Evolutionary conservation across 2,329 filamentous ascomycete genomes (phyloP), one percentile per base, ranked within the genome.

Genomic region (Aspergillus latus): DNA sequence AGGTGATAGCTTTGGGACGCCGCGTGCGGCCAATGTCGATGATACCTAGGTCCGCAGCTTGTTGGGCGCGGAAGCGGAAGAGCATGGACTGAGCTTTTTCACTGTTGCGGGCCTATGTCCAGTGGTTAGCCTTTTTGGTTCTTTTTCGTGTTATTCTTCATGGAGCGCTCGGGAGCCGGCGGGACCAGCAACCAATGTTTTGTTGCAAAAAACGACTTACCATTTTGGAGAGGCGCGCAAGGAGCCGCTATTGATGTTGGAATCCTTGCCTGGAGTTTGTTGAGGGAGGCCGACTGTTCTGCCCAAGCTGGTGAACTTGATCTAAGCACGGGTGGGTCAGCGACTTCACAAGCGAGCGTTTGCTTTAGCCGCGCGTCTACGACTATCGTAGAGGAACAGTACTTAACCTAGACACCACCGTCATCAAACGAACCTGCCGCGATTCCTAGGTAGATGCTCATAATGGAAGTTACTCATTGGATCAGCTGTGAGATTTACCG

Each of bases 21-120:
- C 92, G 90, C 7, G 91, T 88, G 60, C 92, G 90, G 57, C 91
- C 89, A 29, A 89, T 89, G 80, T 97, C 93, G 76, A 99, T 90
- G 75, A 97, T 97, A 70, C 93, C 93, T 47, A 97, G 84, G 78
- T 97, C 92, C 62, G 92, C 91, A 64, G 93, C 93, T 84, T 97
- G 94, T 67, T 93, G 90, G 71, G 96, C 94, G 74, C 94, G 91
- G 82, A 99, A 99, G 82, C 94, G 93, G 81, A 97, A 99, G 76
- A 99, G 93, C 93, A 99, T 99, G 47, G 92, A 97, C 81, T 99
- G 94, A 69, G 94, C 93, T 77, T 97, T 99, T 83, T 97, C 93
- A 45, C 90, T 93, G 76, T 97, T 97, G 72, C 93, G 93, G 71
- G 93, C 92, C 93, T 92, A 63, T 13, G 46, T 21, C 58, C 6